A percentile compares a stretch with the other conserved stretches of the same genome.
phyloP scores from a whole-genome alignment of 2,329 filamentous ascomycete species.

The Arachnomyces sp. region DNA sequence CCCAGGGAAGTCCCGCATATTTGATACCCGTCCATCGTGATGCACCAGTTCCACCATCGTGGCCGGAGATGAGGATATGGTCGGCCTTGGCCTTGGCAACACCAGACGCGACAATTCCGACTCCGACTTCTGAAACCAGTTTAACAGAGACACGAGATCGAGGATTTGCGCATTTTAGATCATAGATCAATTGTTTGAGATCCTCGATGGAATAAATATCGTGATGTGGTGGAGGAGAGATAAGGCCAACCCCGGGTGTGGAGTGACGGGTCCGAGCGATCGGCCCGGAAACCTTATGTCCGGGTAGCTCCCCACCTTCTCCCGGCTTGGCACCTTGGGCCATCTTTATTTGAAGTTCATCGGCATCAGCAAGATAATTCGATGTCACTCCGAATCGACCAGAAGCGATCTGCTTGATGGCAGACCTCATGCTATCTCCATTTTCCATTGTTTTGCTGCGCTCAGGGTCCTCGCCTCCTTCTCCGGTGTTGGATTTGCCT shows the following conservation, averaged over 20 bases:
- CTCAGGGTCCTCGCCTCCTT: conserved; percentile 93
- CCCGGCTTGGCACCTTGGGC: conserved; percentile 96
- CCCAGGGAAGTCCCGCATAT: conserved; percentile 94
- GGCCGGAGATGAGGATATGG: conserved; percentile 92
- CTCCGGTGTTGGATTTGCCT: conserved; percentile 94
- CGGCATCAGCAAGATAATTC: conserved; percentile 86
- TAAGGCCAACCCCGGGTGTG: conserved; percentile 89
- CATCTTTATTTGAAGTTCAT: conserved; percentile 99
- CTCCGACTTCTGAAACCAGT: conserved; percentile 93
- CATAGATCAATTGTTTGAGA: conserved; percentile 94
- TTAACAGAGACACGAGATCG: conserved; percentile 90
- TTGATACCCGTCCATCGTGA: conserved; percentile 98
- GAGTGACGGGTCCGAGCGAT: conserved; percentile 94
- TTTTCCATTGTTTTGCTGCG: conserved; percentile 79
- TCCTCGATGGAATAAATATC: conserved; percentile 99
- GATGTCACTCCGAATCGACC: conserved; percentile 94
- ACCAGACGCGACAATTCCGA: conserved; percentile 94
- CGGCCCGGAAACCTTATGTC: conserved; percentile 89
- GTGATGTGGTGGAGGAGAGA: conserved; percentile 92
- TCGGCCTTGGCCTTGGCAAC: conserved; percentile 96
- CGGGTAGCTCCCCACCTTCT: conserved; percentile 92
- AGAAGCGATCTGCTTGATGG: conserved; percentile 95
- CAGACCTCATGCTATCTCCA: conserved; percentile 92
- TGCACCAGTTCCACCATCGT: conserved; percentile 93
- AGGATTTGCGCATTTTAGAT: conserved; percentile 92